phyloP scores from a whole-genome alignment of 768 basidiomycete species.

The Xerocomus potaroensis region DNA sequence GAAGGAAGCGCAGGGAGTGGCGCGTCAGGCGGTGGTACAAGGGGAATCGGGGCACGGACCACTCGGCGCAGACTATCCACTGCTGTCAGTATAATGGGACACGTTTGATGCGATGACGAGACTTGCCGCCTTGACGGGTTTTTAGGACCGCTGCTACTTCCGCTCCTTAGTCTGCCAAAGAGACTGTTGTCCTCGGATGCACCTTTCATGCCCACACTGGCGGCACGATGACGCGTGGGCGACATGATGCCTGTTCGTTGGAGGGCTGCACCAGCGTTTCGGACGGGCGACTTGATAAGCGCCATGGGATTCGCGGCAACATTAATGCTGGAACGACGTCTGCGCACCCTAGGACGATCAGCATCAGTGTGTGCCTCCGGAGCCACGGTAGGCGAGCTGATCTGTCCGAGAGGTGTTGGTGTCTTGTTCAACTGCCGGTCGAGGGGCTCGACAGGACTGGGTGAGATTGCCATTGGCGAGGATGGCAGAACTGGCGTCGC shows the following conservation, averaged over 20 bases:
- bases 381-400: conserved; percentile 25
- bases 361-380: conserved; percentile 12
- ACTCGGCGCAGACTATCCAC: conserved; percentile 39
- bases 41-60: conserved; percentile 29
- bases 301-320: conserved; percentile 50
- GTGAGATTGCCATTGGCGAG: conserved; percentile 17
- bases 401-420: conserved; percentile 26
- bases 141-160: conserved; percentile 40
- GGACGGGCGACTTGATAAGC: conserved; percentile 53
- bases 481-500: conserved; percentile 25
- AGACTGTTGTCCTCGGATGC: conserved; percentile 39
- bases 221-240: conserved; percentile 41
- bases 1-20: conserved; percentile 28
- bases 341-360: conserved; percentile 46
- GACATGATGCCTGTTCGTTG: conserved; percentile 41
- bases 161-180: conserved; percentile 52
- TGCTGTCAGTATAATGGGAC: not conserved
- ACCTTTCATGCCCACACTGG: conserved; percentile 38
- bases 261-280: conserved; percentile 48
- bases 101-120: not conserved
- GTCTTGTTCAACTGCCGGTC: conserved; percentile 37
- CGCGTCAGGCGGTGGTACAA: conserved; percentile 25
- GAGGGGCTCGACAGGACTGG: conserved; percentile 26
- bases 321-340: conserved; percentile 61
- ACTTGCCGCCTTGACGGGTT: conserved; percentile 32